Base-by-base conservation (phyloP, 805 yeast genomes). In the Sugiyamaella lignohabitans region DNA sequence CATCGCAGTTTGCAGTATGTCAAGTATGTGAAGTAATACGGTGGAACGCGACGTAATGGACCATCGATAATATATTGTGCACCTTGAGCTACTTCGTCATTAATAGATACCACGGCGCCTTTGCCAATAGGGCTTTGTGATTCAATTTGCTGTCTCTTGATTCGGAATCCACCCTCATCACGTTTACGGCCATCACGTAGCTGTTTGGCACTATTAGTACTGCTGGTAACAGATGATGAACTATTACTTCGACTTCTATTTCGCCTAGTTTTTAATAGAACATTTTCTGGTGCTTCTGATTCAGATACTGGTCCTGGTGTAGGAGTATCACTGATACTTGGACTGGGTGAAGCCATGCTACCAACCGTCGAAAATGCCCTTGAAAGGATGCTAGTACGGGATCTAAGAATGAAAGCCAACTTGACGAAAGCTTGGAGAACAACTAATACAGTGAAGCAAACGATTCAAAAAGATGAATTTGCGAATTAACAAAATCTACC, bases 1-100 rank as follows among this genome's bases (percentile, higher is more conserved):
- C 99, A 93, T 59, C 99, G 72, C 60, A 75, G 67, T 64, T 93
- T 93, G 65, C 97, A 89, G 60, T 82, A 86, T 0, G 99, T 93
- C 64, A 87, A 71, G 60, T 93, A 91, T 0, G 95, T 88, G 69
- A 78, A 91, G 59, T 73, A 84, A 62, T 93, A 93, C 0, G 98
- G 98, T 1, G 79, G 72, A 2, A 93, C 85, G 51, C 83, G 70
- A 40, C 97, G 68, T 43, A 86, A 66, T 0, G 62, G 60, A 4
- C 65, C 67, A 62, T 75, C 69, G 43, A 66, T 49, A 18, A 65
- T 59, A 50, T 67, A 69, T 42, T 56, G 49, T 4, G 71, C 67
- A 2, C 65, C 65, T 35, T 55, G 57, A 3, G 63, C 58, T 22
- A 58, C 46, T 27, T 63, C 66, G 42, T 64, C 67, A 14, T 50